Percentiles rank a stretch among this genome's conserved stretches.
These are phyloP conservation scores for Yarrowia sp. DNA, from an alignment of 805 yeast genomes.

Conservation along the genomic window DNA sequence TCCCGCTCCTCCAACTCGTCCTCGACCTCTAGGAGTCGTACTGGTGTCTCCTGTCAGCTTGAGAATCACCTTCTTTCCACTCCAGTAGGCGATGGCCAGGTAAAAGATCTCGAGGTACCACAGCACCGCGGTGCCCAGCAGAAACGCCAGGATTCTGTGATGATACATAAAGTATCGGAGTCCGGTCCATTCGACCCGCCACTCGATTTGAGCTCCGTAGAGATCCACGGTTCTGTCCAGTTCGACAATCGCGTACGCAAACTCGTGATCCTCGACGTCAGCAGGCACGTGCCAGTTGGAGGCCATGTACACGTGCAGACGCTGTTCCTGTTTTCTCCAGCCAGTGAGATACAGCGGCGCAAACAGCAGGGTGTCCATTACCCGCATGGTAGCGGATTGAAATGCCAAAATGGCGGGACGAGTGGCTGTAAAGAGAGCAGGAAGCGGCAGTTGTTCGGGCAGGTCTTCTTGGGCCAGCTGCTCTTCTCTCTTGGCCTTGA, in stretches of 20 bases:
- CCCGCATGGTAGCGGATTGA: conserved; percentile 46
- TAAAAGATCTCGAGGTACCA: conserved; percentile 46
- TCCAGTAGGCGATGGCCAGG: conserved; percentile 14
- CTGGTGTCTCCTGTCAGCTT: conserved; percentile 6
- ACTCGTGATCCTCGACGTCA: conserved; percentile 29
- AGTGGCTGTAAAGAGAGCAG: conserved; percentile 39
- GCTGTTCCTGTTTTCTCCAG: conserved; percentile 44
- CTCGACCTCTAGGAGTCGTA: not conserved
- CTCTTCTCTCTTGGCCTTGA: no score
- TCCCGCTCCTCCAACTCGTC: not conserved
- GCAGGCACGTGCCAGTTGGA: conserved; percentile 41
- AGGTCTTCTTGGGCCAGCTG: not conserved
- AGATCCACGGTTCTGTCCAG: conserved; percentile 46
- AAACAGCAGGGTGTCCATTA: conserved; percentile 45
- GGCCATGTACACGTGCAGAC: conserved; percentile 44
- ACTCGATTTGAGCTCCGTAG: conserved; percentile 43
- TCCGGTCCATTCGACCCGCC: conserved; percentile 48
- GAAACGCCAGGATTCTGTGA: conserved; percentile 43
- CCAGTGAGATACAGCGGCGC: conserved; percentile 49
- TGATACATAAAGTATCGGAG: conserved; percentile 48
- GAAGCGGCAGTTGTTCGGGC: not conserved
- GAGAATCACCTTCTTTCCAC: conserved; percentile 6
- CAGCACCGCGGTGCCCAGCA: conserved; percentile 45
- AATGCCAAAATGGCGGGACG: conserved; percentile 49
- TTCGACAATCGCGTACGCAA: conserved; percentile 43